Evolutionary conservation across 495 filamentous ascomycete genomes (phyloP).

Genomic region (Tuber umbilicatum): DNA sequence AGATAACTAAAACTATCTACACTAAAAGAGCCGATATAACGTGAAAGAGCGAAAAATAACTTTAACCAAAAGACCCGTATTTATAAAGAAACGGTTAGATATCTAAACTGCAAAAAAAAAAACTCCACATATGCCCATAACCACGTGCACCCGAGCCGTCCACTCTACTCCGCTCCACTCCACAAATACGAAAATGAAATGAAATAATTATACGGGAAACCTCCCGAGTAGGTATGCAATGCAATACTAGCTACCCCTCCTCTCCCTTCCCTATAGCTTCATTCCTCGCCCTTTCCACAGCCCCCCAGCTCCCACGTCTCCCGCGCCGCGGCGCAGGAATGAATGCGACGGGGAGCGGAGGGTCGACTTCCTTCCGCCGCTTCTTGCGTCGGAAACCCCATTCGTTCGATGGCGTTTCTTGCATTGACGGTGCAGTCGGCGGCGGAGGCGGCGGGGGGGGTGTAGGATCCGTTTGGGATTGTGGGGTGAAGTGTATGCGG

Average conservation of each 20-base stretch:
- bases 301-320: constrained; percentile 23
- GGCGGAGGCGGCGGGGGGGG: constrained; percentile 20
- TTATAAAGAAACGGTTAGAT: neutral
- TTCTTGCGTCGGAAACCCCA: constrained; percentile 32
- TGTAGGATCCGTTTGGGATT: constrained; percentile 33
- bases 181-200: neutral
- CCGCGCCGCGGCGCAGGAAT: constrained; percentile 60
- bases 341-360: constrained; percentile 55
- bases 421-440: constrained; percentile 32
- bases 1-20: neutral
- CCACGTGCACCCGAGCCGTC: neutral
- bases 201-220: neutral
- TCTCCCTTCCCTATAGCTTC: neutral
- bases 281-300: constrained; percentile 23
- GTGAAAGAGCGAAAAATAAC: neutral
- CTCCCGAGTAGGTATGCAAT: neutral
- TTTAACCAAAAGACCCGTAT: neutral
- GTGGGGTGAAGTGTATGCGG: constrained; percentile 26
- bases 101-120: neutral
- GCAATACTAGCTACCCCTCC: neutral
- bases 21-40: neutral
- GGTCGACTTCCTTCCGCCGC: constrained; percentile 25
- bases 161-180: neutral
- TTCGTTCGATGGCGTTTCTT: constrained; percentile 40
- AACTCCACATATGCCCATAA: neutral